phyloP scores from a whole-genome alignment of 805 yeast genomes.

The Cyberlindnera mississippiensis region DNA sequence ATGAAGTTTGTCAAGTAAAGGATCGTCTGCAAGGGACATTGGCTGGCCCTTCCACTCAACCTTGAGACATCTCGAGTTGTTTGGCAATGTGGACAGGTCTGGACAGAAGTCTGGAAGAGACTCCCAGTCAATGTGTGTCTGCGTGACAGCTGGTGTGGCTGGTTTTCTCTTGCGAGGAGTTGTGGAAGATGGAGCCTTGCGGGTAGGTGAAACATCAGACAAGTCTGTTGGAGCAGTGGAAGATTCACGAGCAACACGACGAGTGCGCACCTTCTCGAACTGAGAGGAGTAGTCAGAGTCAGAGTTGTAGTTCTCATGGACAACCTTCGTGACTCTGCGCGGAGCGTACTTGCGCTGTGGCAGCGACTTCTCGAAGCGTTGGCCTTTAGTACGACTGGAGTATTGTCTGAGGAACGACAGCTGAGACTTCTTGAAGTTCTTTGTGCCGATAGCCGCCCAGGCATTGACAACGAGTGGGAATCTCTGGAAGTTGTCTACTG shows the following conservation, averaged over 20 bases:
- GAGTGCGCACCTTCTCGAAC: constrained; percentile 53
- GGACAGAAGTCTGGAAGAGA: constrained; percentile 84
- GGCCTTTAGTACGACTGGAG: constrained; percentile 19
- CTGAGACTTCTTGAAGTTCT: constrained; percentile 46
- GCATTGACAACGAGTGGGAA: constrained; percentile 49
- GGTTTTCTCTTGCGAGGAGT: constrained; percentile 36
- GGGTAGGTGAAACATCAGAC: constrained; percentile 4
- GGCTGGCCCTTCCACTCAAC: constrained; percentile 99
- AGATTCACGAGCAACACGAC: constrained; percentile 46
- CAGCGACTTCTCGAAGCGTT: constrained; percentile 19
- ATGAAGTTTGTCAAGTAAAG: constrained; percentile 67
- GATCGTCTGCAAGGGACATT: constrained; percentile 82
- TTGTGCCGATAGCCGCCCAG: constrained; percentile 40
- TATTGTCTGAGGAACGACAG: constrained; percentile 52
- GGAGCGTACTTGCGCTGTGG: constrained; percentile 24
- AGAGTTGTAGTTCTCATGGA: constrained; percentile 20
- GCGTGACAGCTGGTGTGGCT: constrained; percentile 39
- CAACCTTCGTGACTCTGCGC: constrained; percentile 21
- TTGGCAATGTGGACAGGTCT: constrained; percentile 59
- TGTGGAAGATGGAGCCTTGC: constrained; percentile 23
- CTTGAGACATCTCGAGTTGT: constrained; percentile 64
- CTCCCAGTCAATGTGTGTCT: constrained; percentile 59
- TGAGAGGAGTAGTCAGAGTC: constrained; percentile 31
- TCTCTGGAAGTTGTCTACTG: constrained; percentile 43
- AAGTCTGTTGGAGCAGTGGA: constrained; percentile 21